phyloP scores from a whole-genome alignment of 2,329 filamentous ascomycete genomes.

The Fusarium nisikadoi region DNA sequence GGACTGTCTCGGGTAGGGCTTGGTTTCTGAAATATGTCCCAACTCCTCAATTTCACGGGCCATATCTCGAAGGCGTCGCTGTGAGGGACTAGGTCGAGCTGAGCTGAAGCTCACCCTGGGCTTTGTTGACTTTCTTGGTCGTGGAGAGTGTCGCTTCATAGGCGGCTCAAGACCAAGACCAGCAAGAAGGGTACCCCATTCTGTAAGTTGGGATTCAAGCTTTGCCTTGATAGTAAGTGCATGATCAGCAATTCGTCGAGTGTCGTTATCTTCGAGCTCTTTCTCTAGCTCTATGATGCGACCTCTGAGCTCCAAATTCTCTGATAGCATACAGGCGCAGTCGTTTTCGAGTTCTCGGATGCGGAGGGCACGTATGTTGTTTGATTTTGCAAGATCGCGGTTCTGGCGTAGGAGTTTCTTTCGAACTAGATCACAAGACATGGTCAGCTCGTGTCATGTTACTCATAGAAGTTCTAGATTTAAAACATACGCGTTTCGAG shows the following conservation, averaged over 20 bases:
- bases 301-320: constrained; percentile 79
- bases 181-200: constrained; percentile 74
- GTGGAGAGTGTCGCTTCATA: constrained; percentile 58
- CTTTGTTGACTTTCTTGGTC: constrained; percentile 54
- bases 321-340: constrained; percentile 77
- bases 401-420: constrained; percentile 85
- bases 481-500: constrained; percentile 74
- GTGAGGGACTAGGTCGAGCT: constrained; percentile 59
- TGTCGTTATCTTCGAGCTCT: constrained; percentile 70
- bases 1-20: constrained; percentile 73
- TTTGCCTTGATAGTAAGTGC: constrained; percentile 75
- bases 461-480: not conserved
- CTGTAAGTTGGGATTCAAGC: constrained; percentile 76
- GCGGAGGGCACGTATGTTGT: constrained; percentile 80
- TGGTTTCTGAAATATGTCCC: constrained; percentile 74
- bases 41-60: constrained; percentile 63
- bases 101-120: constrained; percentile 55
- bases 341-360: constrained; percentile 83
- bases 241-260: constrained; percentile 70
- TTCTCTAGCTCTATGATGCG: constrained; percentile 76
- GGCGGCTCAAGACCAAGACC: constrained; percentile 72
- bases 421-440: constrained; percentile 66
- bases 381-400: constrained; percentile 81
- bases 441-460: constrained; percentile 25
- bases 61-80: constrained; percentile 67